Evolutionary conservation across 2,329 filamentous ascomycete species (phyloP), one percentile per base, ranked within the genome.

Genomic region (Penicillium sp.): DNA sequence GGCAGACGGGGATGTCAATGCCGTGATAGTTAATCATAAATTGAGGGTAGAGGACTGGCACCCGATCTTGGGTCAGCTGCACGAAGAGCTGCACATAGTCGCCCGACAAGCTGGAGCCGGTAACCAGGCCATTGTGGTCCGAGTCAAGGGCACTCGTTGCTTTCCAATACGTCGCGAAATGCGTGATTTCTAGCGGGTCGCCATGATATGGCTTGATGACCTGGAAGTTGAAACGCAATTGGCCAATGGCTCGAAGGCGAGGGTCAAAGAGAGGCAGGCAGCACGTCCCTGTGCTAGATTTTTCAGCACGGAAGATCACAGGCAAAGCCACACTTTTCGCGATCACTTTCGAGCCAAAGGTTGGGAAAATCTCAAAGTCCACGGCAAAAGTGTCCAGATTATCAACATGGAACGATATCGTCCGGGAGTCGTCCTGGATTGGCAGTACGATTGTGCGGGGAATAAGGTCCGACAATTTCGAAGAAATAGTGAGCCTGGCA

Each of bases 161-260:
- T 73, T 97, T 99, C 94, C 94, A 99, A 73, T 99, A 99, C 0
- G 94, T 97, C 58, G 95, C 94, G 64, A 97, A 99, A 67, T 97
- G 92, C 1, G 94, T 95, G 55, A 99, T 96, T 71, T 99, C 94
- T 21, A 99, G 79, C 3, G 94, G 91, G 55, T 91, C 88, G 7
- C 94, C 93, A 57, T 86, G 85, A 75, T 97, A 99, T 0, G 94
- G 94, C 67, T 96, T 96, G 70, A 99, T 95, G 24, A 97, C 90
- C 69, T 97, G 92, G 50, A 90, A 95, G 59, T 89, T 89, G 77
- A 99, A 99, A 58, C 85, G 90, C 61, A 97, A 90, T 65, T 95
- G 89, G 6, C 94, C 94, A 65, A 99, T 96, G 8, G 91, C 89
- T 42, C 93, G 85, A 45, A 97, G 80, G 21, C 94, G 85, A 5